Evolutionary conservation across 2,329 filamentous ascomycete species (phyloP), one percentile per base, ranked within the genome.

Genomic region (Raffaelea ambrosiae): DNA sequence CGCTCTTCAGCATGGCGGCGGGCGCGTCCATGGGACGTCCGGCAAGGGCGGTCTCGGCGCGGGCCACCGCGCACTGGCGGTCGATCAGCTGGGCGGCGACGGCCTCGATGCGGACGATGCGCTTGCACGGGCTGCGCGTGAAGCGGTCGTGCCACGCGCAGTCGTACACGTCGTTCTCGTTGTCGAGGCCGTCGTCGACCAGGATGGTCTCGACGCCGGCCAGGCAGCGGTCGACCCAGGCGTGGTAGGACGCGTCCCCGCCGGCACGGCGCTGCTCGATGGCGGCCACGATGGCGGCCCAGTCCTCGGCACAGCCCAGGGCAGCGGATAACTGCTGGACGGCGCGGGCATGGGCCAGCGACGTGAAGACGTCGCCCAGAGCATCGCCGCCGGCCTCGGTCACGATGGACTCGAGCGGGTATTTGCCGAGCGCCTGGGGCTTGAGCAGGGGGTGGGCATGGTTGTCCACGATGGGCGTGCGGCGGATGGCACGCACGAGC

Each of bases 61-160:
- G 7, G 13, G 7, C 7, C 26, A 29, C 35, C 16, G 35, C 35
- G 7, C 14, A 7, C 16, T n/a, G 18, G 16, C 18, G 62, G 21
- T 76, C 66, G 54, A 83, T 71, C 53, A 88, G 68, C 10, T 76
- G 68, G 33, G 81, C 77, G 0, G 86, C 86, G 2, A 90, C 60
- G 1, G 79, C 74, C 63, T 94, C 88, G 53, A 94, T 86, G 9
- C 87, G 77, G 18, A 91, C 80, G 47, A 94, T 88, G 22, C 85
- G 77, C 62, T 81, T 86, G 56, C 79, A 85, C 8, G 73, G 68
- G 46, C 77, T 78, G 19, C 71, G 67, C 0, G 82, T 83, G 54
- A 85, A 85, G 20, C 71, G 66, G 59, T 84, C 74, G 59, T 88
- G 83, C 76, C 80, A 85, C 5, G 66, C 59, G 55, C 79, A 86